phyloP scores from a whole-genome alignment of 129 eudicot genomes.

The Flaveria brownii region DNA sequence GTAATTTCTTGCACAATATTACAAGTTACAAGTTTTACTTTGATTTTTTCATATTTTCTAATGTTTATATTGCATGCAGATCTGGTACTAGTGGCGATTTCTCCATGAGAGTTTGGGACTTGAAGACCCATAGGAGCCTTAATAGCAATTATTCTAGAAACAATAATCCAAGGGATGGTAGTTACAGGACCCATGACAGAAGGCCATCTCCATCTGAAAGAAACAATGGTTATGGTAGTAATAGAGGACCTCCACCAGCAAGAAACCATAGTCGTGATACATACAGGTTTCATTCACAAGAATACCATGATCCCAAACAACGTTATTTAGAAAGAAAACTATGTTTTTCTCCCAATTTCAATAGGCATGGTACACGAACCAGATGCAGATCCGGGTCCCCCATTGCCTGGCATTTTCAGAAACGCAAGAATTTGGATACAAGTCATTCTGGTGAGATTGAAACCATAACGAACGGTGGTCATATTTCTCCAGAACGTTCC shows the following conservation, averaged over 20 bases:
- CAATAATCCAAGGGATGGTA: conserved; percentile 34
- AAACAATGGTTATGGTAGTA: conserved; percentile 39
- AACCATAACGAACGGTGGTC: conserved; percentile 41
- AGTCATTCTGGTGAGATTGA: conserved; percentile 43
- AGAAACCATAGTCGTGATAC: conserved; percentile 42
- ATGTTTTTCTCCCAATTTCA: conserved; percentile 47
- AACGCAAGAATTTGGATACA: conserved; percentile 31
- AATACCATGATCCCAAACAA: conserved; percentile 43
- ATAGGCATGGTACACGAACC: conserved; percentile 32
- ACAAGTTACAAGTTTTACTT: not conserved
- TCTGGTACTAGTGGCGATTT: conserved; percentile 34
- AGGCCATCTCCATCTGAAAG: conserved; percentile 53
- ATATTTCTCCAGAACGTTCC: conserved; percentile 40
- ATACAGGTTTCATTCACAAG: conserved; percentile 48
- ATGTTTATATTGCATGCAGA: conserved; percentile 23
- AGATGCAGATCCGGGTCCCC: conserved; percentile 67
- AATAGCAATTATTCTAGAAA: conserved; percentile 35
- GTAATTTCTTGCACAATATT: conserved; percentile 24
- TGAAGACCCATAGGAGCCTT: conserved; percentile 42
- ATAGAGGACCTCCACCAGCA: conserved; percentile 38
- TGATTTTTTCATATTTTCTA: not conserved
- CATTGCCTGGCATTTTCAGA: conserved; percentile 53
- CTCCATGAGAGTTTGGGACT: conserved; percentile 34
- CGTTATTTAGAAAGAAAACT: conserved; percentile 45
- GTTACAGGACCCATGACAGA: conserved; percentile 40